Evolutionary conservation across 1,284 basidiomycete genomes (phyloP).

Genomic region (Trametes versicolor): DNA sequence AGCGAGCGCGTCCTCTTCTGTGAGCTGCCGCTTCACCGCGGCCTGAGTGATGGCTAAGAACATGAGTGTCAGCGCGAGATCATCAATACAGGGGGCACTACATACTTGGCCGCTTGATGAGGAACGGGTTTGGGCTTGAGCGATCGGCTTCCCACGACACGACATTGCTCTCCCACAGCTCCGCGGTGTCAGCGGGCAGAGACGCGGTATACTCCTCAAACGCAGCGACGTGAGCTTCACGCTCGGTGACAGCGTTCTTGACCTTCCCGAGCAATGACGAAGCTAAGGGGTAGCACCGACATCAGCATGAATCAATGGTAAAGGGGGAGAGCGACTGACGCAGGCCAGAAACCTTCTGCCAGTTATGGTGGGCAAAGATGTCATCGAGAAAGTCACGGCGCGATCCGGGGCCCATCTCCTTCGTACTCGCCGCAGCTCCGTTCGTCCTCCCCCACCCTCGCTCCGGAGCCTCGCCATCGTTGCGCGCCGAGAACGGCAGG

Average conservation of each 20-base stretch:
- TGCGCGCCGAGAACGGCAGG: conserved; percentile 11
- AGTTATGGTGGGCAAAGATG: conserved; percentile 20
- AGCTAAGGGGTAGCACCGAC: background rate
- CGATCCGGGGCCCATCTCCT: conserved; percentile 29
- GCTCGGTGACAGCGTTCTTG: conserved; percentile 17
- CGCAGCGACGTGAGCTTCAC: conserved; percentile 3
- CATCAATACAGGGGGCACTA: background rate
- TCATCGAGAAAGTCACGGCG: conserved; percentile 22
- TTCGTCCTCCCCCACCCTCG: conserved; percentile 16
- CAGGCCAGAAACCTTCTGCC: conserved; percentile 11
- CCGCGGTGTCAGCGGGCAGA: background rate
- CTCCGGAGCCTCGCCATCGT: conserved; percentile 23
- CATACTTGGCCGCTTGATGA: background rate
- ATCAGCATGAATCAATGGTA: background rate
- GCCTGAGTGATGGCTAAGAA: conserved; percentile 22
- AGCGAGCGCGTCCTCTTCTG: conserved; percentile 23
- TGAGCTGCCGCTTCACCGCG: conserved; percentile 25
- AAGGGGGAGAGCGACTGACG: conserved; percentile 7
- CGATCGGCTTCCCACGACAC: background rate
- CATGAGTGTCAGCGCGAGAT: background rate
- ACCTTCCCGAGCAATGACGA: conserved; percentile 3
- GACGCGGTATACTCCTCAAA: conserved; percentile 3
- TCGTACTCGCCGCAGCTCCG: conserved; percentile 13
- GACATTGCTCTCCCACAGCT: background rate
- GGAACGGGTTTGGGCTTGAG: background rate